Base-by-base conservation (phyloP, 768 basidiomycete genomes). In the Cubamyces sp. region DNA sequence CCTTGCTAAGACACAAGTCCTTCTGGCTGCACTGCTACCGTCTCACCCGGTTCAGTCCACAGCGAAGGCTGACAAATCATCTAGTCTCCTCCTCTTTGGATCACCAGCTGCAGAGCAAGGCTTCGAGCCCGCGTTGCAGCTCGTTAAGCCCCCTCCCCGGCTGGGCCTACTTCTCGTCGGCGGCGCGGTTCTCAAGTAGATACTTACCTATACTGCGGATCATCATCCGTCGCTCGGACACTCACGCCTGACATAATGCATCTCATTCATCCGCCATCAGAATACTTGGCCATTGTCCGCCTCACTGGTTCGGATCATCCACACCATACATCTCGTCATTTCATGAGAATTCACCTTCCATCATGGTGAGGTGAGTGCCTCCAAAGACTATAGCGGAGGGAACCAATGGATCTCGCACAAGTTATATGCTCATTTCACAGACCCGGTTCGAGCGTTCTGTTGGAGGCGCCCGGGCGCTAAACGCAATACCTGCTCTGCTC, bases 151-250 rank as follows among this genome's bases (percentile, higher is more conserved):
- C 18, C 85, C 86, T 42, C 80, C 88, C 45, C 81, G 92, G 60
- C 91, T 94, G 74, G 90, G 90, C 16, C 76, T 92, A 69, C 75
- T 94, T 48, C 79, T 92, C 59, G 79, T 90, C 60, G 87, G 84
- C 54, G 80, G 76, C 66, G 72, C 75, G 62, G 70, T 73, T 61
- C 49, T 63, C 42, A 69, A 70, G 54, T 71, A 69, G 26, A 57
- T 52, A 40, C 57, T 50, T 57, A 53, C 46, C 25, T 47, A 46
- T 21, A 40, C 21, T 21, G 28, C 46, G 14, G 45, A 19, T 56
- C 16, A 19, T 16, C 21, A 50, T 11, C 28, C n/a, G 28, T 21
- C 55, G 25, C 1, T 11, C 37, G 26, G 37, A 25, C 26, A 43
- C 50, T 18, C 50, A 58, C 51, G 25, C 49, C 28, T 48, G 46